These are phyloP conservation scores for Kodamaea jinghongensis DNA, from an alignment of 805 yeast species.

Conservation along the genomic window DNA sequence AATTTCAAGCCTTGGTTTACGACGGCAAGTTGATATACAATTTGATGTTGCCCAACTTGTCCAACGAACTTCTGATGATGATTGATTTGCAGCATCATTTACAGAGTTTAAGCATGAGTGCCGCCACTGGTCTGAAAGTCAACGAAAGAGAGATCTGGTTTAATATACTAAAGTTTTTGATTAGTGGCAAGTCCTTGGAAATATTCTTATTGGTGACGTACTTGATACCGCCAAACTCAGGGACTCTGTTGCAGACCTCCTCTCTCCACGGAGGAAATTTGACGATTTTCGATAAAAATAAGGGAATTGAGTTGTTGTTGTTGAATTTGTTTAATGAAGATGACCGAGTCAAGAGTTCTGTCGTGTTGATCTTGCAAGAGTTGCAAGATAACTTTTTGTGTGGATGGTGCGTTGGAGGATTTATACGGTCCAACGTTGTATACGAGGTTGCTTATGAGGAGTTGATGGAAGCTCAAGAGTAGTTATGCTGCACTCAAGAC, in stretches of 20 bases:
- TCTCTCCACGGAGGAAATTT: conserved; percentile 38
- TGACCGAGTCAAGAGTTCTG: conserved; percentile 36
- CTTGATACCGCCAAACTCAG: conserved; percentile 39
- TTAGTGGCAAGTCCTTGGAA: conserved; percentile 41
- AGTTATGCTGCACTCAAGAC: too few relatives aligned
- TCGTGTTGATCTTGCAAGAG: conserved; percentile 43
- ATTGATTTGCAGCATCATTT: conserved; percentile 42
- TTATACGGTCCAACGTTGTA: conserved; percentile 34
- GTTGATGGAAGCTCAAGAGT: conserved; percentile 15
- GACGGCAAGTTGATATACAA: conserved; percentile 31
- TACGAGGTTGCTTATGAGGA: conserved; percentile 42
- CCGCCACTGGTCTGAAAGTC: conserved; percentile 7
- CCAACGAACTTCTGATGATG: conserved; percentile 42
- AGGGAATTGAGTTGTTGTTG: conserved; percentile 41
- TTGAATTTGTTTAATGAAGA: conserved; percentile 42
- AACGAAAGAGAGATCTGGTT: conserved; percentile 40
- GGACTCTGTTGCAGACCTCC: conserved; percentile 37
- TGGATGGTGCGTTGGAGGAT: conserved; percentile 43
- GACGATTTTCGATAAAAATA: conserved; percentile 43
- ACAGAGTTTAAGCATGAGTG: conserved; percentile 30
- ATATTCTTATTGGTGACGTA: conserved; percentile 38
- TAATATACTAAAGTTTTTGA: conserved; percentile 39
- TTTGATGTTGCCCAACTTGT: conserved; percentile 32
- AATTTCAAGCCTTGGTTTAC: conserved; percentile 34
- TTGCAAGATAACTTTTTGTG: conserved; percentile 42